Percentiles rank a stretch among this genome's conserved stretches.
Evolutionary conservation across 2,329 filamentous ascomycete species (phyloP).

Genomic region (Neopestalotiopsis clavispora): DNA sequence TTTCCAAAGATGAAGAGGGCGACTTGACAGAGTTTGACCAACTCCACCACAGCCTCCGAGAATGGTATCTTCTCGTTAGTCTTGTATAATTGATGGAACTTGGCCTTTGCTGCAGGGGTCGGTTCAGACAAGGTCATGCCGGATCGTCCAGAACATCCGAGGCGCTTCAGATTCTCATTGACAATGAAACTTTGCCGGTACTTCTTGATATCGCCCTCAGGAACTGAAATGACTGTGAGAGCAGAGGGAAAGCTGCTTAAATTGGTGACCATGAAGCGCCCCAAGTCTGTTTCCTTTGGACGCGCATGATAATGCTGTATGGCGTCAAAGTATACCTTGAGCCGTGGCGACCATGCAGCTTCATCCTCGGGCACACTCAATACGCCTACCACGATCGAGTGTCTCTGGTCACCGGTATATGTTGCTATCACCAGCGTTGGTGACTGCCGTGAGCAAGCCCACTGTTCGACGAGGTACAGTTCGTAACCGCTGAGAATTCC

Average conservation of each 20-base stretch:
- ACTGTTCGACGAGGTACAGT: conserved; percentile 94
- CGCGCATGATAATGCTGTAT: conserved; percentile 85
- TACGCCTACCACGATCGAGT: conserved; percentile 79
- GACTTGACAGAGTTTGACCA: conserved; percentile 90
- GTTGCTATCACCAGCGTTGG: conserved; percentile 92
- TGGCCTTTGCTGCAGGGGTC: conserved; percentile 81
- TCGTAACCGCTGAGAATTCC: conserved; percentile 82
- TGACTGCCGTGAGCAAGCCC: conserved; percentile 89
- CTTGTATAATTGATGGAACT: conserved; percentile 90
- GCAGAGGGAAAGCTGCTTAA: conserved; percentile 90
- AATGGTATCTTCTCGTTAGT: conserved; percentile 83
- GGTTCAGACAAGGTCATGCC: conserved; percentile 82
- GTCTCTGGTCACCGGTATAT: conserved; percentile 84
- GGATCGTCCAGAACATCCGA: conserved; percentile 89
- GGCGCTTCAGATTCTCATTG: conserved; percentile 89
- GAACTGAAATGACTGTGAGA: conserved; percentile 88
- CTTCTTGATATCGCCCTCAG: conserved; percentile 81
- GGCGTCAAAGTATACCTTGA: conserved; percentile 85
- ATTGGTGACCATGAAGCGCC: conserved; percentile 92
- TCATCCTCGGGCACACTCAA: conserved; percentile 84
- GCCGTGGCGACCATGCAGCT: conserved; percentile 75
- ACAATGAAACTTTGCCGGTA: conserved; percentile 87
- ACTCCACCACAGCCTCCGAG: conserved; percentile 79
- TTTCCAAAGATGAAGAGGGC: conserved; percentile 88
- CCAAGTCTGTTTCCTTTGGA: conserved; percentile 79